Conservation (phyloP, 306 rosid genomes). For the Clitoria ternatea region DNA sequence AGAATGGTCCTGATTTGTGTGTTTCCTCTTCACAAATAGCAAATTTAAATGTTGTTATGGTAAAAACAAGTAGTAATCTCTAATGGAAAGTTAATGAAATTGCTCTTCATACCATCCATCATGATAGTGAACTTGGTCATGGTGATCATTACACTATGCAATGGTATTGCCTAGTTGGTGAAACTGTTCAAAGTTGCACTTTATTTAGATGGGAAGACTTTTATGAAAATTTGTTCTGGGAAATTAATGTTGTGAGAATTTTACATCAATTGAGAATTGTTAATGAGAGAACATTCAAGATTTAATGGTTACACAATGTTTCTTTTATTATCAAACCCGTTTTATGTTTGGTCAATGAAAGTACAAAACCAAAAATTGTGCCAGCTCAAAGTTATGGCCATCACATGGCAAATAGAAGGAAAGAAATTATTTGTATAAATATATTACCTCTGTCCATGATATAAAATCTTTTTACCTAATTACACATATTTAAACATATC, state of each 20-base stretch:
- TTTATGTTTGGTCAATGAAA: no score
- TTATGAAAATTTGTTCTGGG: background rate
- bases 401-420: no score
- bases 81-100: background rate
- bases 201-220: background rate
- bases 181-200: no score
- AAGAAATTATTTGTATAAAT: no score
- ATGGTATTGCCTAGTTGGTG: background rate
- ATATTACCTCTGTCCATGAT: background rate
- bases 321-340: no score
- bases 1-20: slow-evolving; percentile 11
- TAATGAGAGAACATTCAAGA: background rate
- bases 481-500: background rate
- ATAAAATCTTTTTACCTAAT: background rate
- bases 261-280: background rate
- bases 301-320: background rate
- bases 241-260: background rate
- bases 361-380: no score
- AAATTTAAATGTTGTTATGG: background rate
- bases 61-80: background rate
- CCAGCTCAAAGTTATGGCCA: no score
- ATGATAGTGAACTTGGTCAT: background rate
- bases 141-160: background rate
- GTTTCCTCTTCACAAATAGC: background rate
- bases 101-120: background rate